Evolutionary conservation across 176 grass and related monocot genomes (phyloP).

Genomic region (Carex kokanica): DNA sequence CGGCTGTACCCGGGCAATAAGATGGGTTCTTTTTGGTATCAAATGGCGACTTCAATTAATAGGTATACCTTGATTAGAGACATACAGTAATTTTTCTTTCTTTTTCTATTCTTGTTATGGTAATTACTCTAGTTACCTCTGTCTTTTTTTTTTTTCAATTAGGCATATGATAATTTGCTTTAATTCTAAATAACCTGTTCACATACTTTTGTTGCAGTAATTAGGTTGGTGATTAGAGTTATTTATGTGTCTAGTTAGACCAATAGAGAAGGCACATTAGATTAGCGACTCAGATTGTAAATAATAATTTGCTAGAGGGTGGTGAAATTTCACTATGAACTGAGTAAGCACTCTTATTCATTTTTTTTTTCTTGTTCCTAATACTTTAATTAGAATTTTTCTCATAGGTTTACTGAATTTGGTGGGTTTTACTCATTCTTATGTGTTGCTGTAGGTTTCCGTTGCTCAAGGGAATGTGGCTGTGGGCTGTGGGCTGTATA

Average conservation of each 20-base stretch:
- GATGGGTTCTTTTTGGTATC: background rate
- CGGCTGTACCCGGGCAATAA: background rate
- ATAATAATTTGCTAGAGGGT: conserved; percentile 22
- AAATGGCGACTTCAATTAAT: background rate
- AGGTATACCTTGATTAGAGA: background rate
- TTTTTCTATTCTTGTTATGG: background rate
- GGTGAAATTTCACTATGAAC: background rate
- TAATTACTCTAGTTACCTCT: background rate
- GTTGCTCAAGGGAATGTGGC: background rate
- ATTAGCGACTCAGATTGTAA: conserved; percentile 23
- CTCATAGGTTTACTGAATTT: background rate
- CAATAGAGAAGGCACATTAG: conserved; percentile 28
- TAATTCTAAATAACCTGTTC: background rate
- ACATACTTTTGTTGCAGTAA: conserved; percentile 15
- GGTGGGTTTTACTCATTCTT: background rate
- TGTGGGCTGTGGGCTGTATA: background rate
- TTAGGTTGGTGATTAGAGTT: conserved; percentile 8
- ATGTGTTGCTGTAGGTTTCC: background rate
- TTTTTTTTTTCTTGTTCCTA: background rate
- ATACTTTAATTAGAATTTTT: background rate
- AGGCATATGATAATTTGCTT: background rate
- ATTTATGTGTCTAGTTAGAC: conserved; percentile 11
- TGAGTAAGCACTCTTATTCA: background rate
- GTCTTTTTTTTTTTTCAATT: background rate
- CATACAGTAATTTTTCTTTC: background rate